Evolutionary conservation across 2,329 filamentous ascomycete species (phyloP).

Genomic region (Penicillium psychrosexuale): DNA sequence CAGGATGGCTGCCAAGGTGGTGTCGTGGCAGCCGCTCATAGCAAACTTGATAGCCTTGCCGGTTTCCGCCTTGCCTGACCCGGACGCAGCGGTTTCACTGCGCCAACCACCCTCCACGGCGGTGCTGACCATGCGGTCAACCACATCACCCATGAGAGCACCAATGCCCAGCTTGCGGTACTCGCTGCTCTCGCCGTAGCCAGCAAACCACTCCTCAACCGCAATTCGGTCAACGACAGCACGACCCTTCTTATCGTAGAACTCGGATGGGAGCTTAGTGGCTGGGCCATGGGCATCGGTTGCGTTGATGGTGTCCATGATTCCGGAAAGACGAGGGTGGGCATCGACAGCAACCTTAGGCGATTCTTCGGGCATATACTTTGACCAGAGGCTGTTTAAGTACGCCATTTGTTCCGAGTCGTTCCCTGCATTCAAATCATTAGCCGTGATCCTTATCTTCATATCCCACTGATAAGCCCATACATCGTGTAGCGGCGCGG

Average conservation of each 20-base stretch:
- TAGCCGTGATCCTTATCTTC: neutral
- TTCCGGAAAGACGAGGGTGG: slow-evolving; percentile 77
- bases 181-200: slow-evolving; percentile 78
- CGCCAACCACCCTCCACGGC: slow-evolving; percentile 59
- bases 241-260: slow-evolving; percentile 74
- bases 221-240: slow-evolving; percentile 68
- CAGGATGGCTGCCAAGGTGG: slow-evolving; percentile 78
- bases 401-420: slow-evolving; percentile 76
- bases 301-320: slow-evolving; percentile 92
- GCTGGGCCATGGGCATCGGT: slow-evolving; percentile 78
- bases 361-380: slow-evolving; percentile 75
- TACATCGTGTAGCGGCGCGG: slow-evolving; percentile 65
- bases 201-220: slow-evolving; percentile 89
- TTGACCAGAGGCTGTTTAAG: slow-evolving; percentile 70
- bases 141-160: slow-evolving; percentile 76
- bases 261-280: slow-evolving; percentile 76
- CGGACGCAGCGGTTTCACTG: slow-evolving; percentile 51
- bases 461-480: slow-evolving; percentile 7
- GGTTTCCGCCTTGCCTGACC: slow-evolving; percentile 40
- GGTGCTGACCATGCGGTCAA: slow-evolving; percentile 66
- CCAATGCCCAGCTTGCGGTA: slow-evolving; percentile 91
- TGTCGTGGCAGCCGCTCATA: slow-evolving; percentile 87
- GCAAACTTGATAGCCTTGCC: slow-evolving; percentile 63
- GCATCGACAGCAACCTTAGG: slow-evolving; percentile 76
- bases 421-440: slow-evolving; percentile 51